Percentiles rank a stretch among this genome's conserved stretches.
Evolutionary conservation across 2,329 filamentous ascomycete species (phyloP).

Genomic region (Colletotrichum abscissum): DNA sequence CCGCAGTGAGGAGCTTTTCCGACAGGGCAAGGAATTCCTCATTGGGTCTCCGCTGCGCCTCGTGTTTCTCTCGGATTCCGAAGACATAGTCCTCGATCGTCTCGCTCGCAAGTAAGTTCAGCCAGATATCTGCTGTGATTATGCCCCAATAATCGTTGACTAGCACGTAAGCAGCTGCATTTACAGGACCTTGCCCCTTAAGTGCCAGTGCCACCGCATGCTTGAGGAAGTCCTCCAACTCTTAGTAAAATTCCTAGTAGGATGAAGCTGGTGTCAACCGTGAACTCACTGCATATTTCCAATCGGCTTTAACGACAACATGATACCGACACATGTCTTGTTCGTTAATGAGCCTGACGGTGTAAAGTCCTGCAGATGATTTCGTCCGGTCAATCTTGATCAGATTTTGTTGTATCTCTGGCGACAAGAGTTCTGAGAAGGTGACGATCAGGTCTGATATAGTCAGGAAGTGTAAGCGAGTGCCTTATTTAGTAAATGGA

Average conservation of each 20-base stretch:
- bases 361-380: background rate
- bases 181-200: background rate
- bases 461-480: background rate
- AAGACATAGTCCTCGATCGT: conserved; percentile 9
- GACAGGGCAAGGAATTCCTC: conserved; percentile 3
- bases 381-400: background rate
- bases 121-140: conserved; percentile 9
- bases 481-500: no score
- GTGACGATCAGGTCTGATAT: conserved; percentile 8
- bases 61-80: background rate
- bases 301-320: conserved; percentile 2
- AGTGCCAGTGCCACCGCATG: conserved; percentile 6
- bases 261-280: background rate
- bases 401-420: background rate
- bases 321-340: conserved; percentile 13
- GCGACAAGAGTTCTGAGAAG: background rate
- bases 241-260: background rate
- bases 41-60: background rate
- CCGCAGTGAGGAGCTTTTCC: conserved; percentile 1
- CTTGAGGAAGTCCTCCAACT: conserved; percentile 2
- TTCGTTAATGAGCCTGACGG: conserved; percentile 17
- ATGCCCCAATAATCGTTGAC: background rate
- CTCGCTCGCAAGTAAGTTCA: conserved; percentile 3
- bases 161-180: background rate
- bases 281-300: conserved; percentile 11